These are phyloP conservation scores for Scheffersomyces titani DNA, from an alignment of 1,139 yeast species.

Conservation along the genomic window DNA sequence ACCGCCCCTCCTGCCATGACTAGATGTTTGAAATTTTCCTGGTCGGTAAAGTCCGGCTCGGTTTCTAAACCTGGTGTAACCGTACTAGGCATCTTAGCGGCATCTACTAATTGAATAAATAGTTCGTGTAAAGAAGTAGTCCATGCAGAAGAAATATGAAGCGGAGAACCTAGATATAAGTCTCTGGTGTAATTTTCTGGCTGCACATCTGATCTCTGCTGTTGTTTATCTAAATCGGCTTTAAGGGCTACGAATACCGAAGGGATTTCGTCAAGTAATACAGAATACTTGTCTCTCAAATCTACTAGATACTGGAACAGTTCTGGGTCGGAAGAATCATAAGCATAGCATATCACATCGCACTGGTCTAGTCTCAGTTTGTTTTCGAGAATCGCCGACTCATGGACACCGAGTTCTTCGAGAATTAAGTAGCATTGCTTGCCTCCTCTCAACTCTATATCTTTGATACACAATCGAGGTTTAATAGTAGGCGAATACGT, in stretches of 20 bases:
- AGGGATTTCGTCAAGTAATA: constrained; percentile 68
- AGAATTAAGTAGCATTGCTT: constrained; percentile 89
- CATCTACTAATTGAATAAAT: constrained; percentile 84
- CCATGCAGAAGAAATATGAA: constrained; percentile 92
- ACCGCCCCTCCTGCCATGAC: constrained; percentile 67
- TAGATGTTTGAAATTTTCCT: constrained; percentile 48
- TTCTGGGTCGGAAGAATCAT: constrained; percentile 95
- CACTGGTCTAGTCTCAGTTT: constrained; percentile 74
- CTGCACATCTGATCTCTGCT: constrained; percentile 80
- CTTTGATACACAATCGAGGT: constrained; percentile 83
- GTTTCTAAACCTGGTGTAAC: constrained; percentile 83
- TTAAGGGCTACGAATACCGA: constrained; percentile 87
- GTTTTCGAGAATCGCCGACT: constrained; percentile 78
- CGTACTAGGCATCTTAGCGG: constrained; percentile 74
- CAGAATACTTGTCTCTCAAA: constrained; percentile 57
- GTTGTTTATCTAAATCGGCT: constrained; percentile 94
- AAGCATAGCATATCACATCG: constrained; percentile 85
- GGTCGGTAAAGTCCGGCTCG: constrained; percentile 54
- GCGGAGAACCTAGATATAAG: constrained; percentile 60
- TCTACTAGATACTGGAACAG: constrained; percentile 83
- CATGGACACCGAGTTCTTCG: constrained; percentile 88
- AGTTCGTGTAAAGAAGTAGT: constrained; percentile 80
- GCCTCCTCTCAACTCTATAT: constrained; percentile 93
- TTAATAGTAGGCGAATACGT: constrained; percentile 79
- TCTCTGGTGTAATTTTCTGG: constrained; percentile 85